Base-by-base conservation (phyloP, 306 rosid genomes). In the Casuarina glauca region DNA sequence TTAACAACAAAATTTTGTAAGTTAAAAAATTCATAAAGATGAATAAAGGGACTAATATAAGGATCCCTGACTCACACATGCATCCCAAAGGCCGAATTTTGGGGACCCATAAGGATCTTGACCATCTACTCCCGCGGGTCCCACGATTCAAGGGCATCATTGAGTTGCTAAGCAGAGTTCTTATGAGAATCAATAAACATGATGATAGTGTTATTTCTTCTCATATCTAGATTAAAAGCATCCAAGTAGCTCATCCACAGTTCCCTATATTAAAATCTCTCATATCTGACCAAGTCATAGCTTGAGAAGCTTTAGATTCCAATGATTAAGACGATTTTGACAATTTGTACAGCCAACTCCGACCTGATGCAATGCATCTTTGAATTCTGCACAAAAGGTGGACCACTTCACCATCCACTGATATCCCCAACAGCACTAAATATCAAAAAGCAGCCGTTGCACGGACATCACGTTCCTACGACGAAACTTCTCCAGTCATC, bases 361-460 rank as follows among this genome's bases (percentile, higher is more conserved):
- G 8, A 44, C 48, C 1, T 44, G 48, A 44, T 44, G 5, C 48
- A 4, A 66, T 38, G 71, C 17, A 17, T n/a, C 32, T 42, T 58
- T 26, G 64, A 58, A 58, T 58, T 32, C 64, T 9, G 64, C 26
- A 13, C 17, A 39, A 8, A 66, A 66, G 8, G 32, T 17, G 49
- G 49, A 66, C 71, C 70, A 41, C 13, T 66, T 66, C 71, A 41
- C 50, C 42, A 15, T 42, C 49, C 71, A 41, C 71, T 41, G 48
- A 66, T 17, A 45, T 66, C 46, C 49, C 41, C 41, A 66, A 42
- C 9, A 17, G 48, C 35, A 42, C 35, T 17, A 66, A 41, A 7
- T 39, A 41, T 41, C 5, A 42, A 42, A 66, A 41, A 42, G 71
- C 13, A 66, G 49, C 26, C 49, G 41, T 41, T 13, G n/a, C 19